Evolutionary conservation across 2,329 filamentous ascomycete species (phyloP).

Genomic region (Hymenoscyphus albidus): DNA sequence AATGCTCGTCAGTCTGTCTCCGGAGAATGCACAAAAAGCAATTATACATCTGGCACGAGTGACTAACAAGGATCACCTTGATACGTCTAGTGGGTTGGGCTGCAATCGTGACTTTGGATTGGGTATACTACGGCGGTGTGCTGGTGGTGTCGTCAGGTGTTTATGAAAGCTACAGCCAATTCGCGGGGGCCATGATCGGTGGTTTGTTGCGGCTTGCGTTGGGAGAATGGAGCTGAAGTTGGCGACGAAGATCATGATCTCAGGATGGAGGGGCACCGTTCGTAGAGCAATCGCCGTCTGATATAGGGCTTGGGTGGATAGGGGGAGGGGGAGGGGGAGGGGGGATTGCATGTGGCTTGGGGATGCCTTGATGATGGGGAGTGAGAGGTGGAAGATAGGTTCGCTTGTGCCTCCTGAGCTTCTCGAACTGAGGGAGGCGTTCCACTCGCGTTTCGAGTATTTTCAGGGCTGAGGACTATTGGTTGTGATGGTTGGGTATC

Average conservation of each 20-base stretch:
- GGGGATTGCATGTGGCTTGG: not conserved
- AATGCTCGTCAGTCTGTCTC: constrained; percentile 16
- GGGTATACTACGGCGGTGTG: constrained; percentile 22
- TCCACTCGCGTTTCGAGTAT: constrained; percentile 24
- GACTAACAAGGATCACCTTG: constrained; percentile 22
- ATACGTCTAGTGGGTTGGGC: constrained; percentile 2
- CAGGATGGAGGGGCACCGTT: constrained; percentile 14
- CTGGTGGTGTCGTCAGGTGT: constrained; percentile 11
- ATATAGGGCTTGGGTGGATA: constrained; percentile 8
- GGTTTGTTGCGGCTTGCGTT: constrained; percentile 5
- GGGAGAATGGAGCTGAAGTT: constrained; percentile 9
- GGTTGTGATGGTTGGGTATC: not conserved
- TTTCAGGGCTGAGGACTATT: constrained; percentile 9
- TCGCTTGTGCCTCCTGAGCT: not conserved
- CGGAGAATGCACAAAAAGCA: constrained; percentile 17
- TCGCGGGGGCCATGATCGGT: constrained; percentile 19
- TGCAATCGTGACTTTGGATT: not conserved
- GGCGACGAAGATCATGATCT: constrained; percentile 22
- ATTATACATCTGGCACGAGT: constrained; percentile 7
- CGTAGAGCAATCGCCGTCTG: constrained; percentile 13
- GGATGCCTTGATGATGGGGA: constrained; percentile 8
- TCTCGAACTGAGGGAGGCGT: constrained; percentile 1
- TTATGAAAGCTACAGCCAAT: constrained; percentile 17
- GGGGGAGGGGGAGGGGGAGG: no score
- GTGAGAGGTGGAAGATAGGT: not conserved